Evolutionary conservation across 2,329 filamentous ascomycete species (phyloP).

Genomic region (Colletotrichum tabaci): DNA sequence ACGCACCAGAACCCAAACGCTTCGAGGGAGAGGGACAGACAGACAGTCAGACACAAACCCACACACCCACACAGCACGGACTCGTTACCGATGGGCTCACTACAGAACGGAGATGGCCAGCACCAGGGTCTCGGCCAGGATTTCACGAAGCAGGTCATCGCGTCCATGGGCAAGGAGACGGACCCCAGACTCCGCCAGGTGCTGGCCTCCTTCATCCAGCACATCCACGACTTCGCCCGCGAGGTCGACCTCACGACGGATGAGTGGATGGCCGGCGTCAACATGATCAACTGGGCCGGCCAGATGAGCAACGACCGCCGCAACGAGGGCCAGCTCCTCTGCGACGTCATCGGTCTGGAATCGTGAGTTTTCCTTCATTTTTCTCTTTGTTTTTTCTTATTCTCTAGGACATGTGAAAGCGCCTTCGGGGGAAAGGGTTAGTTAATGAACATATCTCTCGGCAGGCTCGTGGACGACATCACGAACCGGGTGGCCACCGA

Average conservation of each 20-base stretch:
- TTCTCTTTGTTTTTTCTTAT: too few species aligned
- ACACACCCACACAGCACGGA: not conserved
- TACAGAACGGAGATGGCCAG: constrained; percentile 32
- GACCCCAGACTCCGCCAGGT: constrained; percentile 77
- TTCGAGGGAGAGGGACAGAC: too few species aligned
- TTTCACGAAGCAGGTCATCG: constrained; percentile 82
- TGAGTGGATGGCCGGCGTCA: constrained; percentile 83
- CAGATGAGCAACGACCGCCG: constrained; percentile 78
- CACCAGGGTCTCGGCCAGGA: constrained; percentile 52
- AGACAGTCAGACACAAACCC: too few species aligned
- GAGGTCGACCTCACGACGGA: constrained; percentile 85
- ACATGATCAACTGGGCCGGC: constrained; percentile 72
- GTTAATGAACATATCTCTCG: too few species aligned
- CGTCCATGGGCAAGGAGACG: constrained; percentile 81
- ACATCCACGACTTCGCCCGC: constrained; percentile 86
- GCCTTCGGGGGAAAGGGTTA: too few species aligned
- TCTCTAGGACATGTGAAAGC: too few species aligned
- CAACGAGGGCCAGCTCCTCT: constrained; percentile 82
- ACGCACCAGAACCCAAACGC: too few species aligned
- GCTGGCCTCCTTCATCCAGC: constrained; percentile 77
- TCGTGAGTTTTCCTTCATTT: constrained; percentile 57
- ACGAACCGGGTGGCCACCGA: constrained; percentile 74
- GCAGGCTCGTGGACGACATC: constrained; percentile 82
- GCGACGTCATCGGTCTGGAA: constrained; percentile 82
- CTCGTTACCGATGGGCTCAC: constrained; percentile 28